Base-by-base conservation (phyloP, 1,284 basidiomycete species). In the Apiotrichum montevideense region DNA sequence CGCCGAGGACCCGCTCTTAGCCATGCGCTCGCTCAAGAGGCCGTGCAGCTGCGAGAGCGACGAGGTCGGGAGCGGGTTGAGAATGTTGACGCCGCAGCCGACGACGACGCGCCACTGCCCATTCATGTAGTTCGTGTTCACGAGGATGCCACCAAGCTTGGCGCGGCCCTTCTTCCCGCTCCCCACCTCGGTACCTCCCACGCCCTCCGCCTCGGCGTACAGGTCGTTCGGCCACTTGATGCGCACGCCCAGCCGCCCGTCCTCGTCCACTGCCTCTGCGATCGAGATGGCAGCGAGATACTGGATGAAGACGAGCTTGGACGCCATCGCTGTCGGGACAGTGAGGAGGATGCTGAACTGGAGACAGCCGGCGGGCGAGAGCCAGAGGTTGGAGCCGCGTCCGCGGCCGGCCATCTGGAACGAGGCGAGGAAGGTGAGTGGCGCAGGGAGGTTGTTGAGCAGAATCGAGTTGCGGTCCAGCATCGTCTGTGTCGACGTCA, bases 171-270 rank as follows among this genome's bases (percentile, higher is more conserved):
- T 81, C 62, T 80, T 72, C 47, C 73, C 73, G 9, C 60, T 52
- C 29, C 70, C 71, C 6, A 66, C 62, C 43, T 65, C 58, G 0
- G 68, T 67, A 21, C 71, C 70, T 2, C 73, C 70, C 6, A 77
- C 79, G 6, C 77, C 79, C 7, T 79, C 78, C 8, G 68, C 67
- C 39, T 78, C 81, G 2, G 85, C 87, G 69, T 98, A 98, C 6
- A 99, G 79, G 70, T 99, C 95, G 69, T 98, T 98, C 10, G 95
- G 95, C 96, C 96, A 99, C 76, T 98, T 99, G 54, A 98, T 80
- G 48, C 85, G 82, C 4, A 95, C 82, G 4, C 79, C 80, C 0
- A 82, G 66, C 11, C 80, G 77, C 1, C 85, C 87, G 59, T 79
- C 79, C 33, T 72, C 74, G 61, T 75, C 78, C 21, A 71, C 68